Evolutionary conservation across 1,139 yeast genomes (phyloP).

Genomic region (Diutina neorugosa): DNA sequence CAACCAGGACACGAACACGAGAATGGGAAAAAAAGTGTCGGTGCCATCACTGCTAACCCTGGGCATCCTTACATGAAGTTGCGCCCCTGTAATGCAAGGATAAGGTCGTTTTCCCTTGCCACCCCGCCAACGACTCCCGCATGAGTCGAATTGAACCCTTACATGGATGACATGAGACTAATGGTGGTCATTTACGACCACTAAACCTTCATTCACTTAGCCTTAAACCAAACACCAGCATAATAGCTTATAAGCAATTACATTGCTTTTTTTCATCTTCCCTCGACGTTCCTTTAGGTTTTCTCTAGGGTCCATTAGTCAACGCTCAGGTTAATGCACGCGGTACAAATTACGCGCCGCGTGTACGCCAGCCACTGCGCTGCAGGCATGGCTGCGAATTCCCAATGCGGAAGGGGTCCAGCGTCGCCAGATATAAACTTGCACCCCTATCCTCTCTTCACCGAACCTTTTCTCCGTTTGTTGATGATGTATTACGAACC

Average conservation of each 20-base stretch:
- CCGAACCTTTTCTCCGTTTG: neutral
- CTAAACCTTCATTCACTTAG: too few relatives aligned
- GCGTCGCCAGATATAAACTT: neutral
- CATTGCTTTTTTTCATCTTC: too few relatives aligned
- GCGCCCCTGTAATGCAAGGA: neutral
- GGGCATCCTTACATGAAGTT: neutral
- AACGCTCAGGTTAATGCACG: neutral
- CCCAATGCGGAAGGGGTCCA: neutral
- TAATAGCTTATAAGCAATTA: too few relatives aligned
- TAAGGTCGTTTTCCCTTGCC: neutral
- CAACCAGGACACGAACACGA: neutral
- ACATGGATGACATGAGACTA: too few relatives aligned
- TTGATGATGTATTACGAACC: constrained; percentile 23
- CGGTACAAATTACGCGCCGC: neutral
- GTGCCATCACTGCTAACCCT: neutral
- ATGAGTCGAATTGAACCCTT: too few relatives aligned
- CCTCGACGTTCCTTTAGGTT: too few relatives aligned
- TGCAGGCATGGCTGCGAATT: neutral
- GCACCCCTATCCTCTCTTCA: neutral
- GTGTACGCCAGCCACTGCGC: neutral
- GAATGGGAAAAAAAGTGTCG: neutral
- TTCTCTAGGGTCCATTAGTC: neutral
- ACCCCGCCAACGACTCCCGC: too few relatives aligned
- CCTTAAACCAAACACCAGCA: too few relatives aligned
- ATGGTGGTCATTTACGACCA: too few relatives aligned